Percentiles rank a stretch among this genome's conserved stretches.
Conservation (phyloP, 1,139 yeast species). For the Blastobotrys aristatus region DNA sequence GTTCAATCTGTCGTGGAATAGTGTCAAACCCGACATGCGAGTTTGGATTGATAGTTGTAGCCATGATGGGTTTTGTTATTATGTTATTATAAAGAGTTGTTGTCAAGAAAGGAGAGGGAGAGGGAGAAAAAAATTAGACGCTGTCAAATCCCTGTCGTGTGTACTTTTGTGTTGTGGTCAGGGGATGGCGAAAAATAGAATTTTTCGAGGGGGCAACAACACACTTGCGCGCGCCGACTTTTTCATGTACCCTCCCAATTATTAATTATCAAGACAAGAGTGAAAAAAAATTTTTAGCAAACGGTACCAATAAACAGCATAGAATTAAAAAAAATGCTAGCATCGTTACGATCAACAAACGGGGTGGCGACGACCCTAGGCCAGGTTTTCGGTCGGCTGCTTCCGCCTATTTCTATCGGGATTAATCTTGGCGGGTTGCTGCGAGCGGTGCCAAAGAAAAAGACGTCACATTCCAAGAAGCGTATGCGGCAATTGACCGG, state of each 20-base stretch:
- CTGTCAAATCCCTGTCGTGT: neutral
- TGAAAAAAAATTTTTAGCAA: too few species aligned
- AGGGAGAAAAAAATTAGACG: neutral
- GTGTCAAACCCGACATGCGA: slow-evolving; percentile 91
- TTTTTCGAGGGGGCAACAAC: too few species aligned
- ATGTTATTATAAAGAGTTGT: neutral
- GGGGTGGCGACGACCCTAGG: slow-evolving; percentile 9
- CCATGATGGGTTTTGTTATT: neutral
- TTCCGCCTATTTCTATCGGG: slow-evolving; percentile 13
- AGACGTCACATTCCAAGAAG: slow-evolving; percentile 78
- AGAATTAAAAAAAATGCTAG: neutral
- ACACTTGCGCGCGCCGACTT: too few species aligned
- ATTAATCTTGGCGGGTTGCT: slow-evolving; percentile 37
- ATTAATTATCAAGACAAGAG: too few species aligned
- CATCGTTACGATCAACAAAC: neutral
- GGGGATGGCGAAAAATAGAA: neutral
- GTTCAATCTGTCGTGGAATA: slow-evolving; percentile 92
- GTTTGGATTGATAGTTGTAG: slow-evolving; percentile 12
- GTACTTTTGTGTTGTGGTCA: neutral
- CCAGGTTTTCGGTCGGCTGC: slow-evolving; percentile 17
- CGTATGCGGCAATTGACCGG: slow-evolving; percentile 82
- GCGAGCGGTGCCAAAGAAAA: slow-evolving; percentile 90
- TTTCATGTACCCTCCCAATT: too few species aligned
- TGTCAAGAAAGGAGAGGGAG: neutral
- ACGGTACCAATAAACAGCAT: too few species aligned